These are phyloP conservation scores for Silene latifolia DNA, from an alignment of 148 eudicot genomes.

Conservation along the genomic window DNA sequence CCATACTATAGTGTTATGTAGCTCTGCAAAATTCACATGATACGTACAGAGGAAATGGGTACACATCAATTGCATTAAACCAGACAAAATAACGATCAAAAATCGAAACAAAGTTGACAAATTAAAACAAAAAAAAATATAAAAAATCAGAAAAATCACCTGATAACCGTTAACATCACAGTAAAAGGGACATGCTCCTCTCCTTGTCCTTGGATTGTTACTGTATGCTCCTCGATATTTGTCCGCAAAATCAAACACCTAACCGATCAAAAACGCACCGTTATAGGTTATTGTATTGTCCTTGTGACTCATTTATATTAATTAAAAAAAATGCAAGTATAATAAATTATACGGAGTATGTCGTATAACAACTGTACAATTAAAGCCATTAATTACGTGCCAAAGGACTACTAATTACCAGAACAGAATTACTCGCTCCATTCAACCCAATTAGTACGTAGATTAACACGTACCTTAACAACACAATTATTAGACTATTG, in stretches of 20 bases:
- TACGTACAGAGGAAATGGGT: background rate
- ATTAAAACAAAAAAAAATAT: too few species aligned
- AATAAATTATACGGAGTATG: too few species aligned
- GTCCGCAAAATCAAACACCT: slow-evolving; percentile 96
- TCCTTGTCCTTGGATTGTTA: slow-evolving; percentile 59
- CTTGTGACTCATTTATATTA: too few species aligned
- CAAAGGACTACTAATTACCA: too few species aligned
- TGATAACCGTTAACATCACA: slow-evolving; percentile 86
- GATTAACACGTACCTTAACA: too few species aligned
- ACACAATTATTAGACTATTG: too few species aligned
- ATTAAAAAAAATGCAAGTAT: too few species aligned
- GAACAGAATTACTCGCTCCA: too few species aligned
- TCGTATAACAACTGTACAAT: too few species aligned
- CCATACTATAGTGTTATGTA: background rate
- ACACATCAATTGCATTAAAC: background rate
- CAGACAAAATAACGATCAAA: background rate
- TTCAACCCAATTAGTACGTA: too few species aligned
- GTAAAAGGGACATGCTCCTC: slow-evolving; percentile 83
- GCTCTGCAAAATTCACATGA: background rate
- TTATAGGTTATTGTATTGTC: too few species aligned
- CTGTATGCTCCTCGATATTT: slow-evolving; percentile 89
- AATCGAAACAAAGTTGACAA: background rate
- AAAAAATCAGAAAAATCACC: slow-evolving; percentile 27
- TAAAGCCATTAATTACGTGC: too few species aligned
- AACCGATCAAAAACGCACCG: background rate